Conservation (phyloP, 805 yeast genomes). For the Candida orba region DNA sequence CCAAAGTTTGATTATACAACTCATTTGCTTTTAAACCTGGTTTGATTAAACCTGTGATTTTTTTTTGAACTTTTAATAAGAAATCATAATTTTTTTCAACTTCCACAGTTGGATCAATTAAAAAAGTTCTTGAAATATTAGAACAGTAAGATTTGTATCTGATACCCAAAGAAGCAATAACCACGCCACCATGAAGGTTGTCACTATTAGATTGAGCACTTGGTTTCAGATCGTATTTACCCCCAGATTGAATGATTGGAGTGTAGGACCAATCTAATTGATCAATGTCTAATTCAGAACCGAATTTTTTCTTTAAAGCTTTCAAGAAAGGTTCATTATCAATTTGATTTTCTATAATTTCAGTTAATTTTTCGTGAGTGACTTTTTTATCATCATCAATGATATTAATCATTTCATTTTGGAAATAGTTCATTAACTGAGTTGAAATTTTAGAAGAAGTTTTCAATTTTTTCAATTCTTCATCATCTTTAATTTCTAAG, state of each 20-base stretch:
- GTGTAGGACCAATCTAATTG: slow-evolving; percentile 89
- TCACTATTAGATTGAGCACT: slow-evolving; percentile 70
- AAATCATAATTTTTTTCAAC: slow-evolving; percentile 77
- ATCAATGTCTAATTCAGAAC: slow-evolving; percentile 66
- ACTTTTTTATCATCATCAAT: slow-evolving; percentile 83
- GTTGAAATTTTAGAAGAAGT: slow-evolving; percentile 73
- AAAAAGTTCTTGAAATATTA: slow-evolving; percentile 77
- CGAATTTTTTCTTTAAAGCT: slow-evolving; percentile 44
- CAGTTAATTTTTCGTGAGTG: slow-evolving; percentile 65
- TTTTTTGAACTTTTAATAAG: slow-evolving; percentile 59
- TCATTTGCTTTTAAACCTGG: slow-evolving; percentile 59
- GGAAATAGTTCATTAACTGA: slow-evolving; percentile 72
- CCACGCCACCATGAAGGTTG: slow-evolving; percentile 67
- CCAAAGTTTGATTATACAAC: slow-evolving; percentile 58
- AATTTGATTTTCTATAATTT: slow-evolving; percentile 70
- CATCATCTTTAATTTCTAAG: slow-evolving; percentile 72
- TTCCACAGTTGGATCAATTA: slow-evolving; percentile 80
- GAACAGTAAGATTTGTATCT: slow-evolving; percentile 88
- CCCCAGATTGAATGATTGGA: slow-evolving; percentile 87
- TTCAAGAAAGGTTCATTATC: slow-evolving; percentile 70
- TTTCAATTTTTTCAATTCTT: slow-evolving; percentile 57
- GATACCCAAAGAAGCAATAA: slow-evolving; percentile 76
- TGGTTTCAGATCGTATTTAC: slow-evolving; percentile 74
- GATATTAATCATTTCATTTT: slow-evolving; percentile 79
- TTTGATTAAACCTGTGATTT: slow-evolving; percentile 51